A percentile compares a stretch with the other conserved stretches of the same genome.
These are phyloP conservation scores for Petunia secreta DNA, from an alignment of 257 asterid species.

Conservation along the genomic window DNA sequence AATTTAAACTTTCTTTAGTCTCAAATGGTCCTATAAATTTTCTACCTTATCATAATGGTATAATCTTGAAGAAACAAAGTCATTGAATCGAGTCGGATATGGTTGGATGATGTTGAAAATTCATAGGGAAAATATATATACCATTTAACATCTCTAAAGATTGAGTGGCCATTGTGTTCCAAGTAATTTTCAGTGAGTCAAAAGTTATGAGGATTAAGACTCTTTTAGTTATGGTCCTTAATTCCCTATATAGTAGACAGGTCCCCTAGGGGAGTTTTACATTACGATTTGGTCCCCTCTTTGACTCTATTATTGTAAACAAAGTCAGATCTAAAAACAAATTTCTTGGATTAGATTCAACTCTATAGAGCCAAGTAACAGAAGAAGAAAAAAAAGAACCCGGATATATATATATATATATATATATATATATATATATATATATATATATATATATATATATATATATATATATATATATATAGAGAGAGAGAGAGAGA, in stretches of 20 bases:
- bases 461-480: too few species aligned
- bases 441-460: too few species aligned
- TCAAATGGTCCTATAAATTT: conserved; percentile 30
- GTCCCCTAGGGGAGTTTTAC: conserved; percentile 35
- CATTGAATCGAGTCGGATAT: conserved; percentile 20
- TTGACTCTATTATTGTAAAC: conserved; percentile 12
- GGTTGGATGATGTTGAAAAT: conserved; percentile 35
- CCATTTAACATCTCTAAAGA: neutral
- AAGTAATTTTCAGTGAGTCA: conserved; percentile 19
- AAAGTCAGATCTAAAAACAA: neutral
- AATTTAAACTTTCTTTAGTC: conserved; percentile 15
- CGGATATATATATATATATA: neutral
- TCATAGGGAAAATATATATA: conserved; percentile 3
- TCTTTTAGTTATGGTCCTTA: neutral
- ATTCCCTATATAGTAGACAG: conserved; percentile 24
- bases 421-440: too few species aligned
- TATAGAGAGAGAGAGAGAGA: too few species aligned
- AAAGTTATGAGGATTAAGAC: conserved; percentile 8
- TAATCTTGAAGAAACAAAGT: neutral
- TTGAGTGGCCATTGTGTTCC: conserved; percentile 22
- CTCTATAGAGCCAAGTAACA: neutral
- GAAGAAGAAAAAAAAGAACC: neutral
- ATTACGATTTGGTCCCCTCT: conserved; percentile 25
- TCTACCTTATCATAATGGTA: conserved; percentile 21
- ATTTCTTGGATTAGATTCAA: neutral